phyloP scores from a whole-genome alignment of 441 rosid genomes.

The Adansonia grandidieri region DNA sequence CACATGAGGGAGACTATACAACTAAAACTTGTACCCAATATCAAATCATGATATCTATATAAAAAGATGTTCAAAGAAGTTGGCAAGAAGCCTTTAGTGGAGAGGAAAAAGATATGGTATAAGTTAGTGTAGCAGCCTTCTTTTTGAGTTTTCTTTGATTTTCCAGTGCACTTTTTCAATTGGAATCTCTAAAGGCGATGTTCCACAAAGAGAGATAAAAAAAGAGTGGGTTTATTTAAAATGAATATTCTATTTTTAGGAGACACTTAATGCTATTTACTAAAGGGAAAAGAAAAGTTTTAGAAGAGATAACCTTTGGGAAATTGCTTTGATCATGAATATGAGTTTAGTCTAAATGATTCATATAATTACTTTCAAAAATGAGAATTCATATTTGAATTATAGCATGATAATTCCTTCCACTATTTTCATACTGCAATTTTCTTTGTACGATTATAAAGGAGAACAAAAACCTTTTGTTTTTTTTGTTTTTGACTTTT shows the following conservation, averaged over 20 bases:
- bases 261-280: not conserved
- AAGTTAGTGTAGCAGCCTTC: not conserved
- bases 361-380: not conserved
- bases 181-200: constrained; percentile 22
- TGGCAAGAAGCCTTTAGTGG: constrained; percentile 16
- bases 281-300: constrained; percentile 15
- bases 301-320: constrained; percentile 41
- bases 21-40: not conserved
- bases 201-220: constrained; percentile 24
- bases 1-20: constrained; percentile 4
- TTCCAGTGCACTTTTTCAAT: not conserved
- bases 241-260: not conserved
- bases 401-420: not conserved
- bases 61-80: constrained; percentile 28
- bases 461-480: constrained; percentile 11
- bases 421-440: not conserved
- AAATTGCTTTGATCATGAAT: constrained; percentile 16
- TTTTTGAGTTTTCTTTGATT: constrained; percentile 11
- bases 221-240: not conserved
- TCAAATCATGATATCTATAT: constrained; percentile 24
- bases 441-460: constrained; percentile 20
- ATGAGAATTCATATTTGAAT: not conserved
- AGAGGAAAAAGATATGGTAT: not conserved
- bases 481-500: constrained; percentile 24
- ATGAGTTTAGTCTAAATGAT: not conserved